Percentiles rank a stretch among this genome's conserved stretches.
Conservation (phyloP, 148 eudicot genomes). For the Chenopodium formosanum region DNA sequence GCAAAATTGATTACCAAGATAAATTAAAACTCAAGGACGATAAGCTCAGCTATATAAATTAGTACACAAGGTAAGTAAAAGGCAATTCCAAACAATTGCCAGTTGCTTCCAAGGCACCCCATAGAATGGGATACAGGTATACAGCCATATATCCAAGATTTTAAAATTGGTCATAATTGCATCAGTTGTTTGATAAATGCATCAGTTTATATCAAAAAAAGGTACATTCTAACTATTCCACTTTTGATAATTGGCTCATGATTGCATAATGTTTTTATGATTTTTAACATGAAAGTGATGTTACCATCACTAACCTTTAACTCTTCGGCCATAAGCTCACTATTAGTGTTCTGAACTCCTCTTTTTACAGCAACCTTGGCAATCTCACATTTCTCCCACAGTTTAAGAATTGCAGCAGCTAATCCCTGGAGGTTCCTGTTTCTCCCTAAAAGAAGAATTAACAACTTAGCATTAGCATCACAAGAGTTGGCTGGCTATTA, state of each 20-base stretch:
- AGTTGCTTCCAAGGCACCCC: background rate
- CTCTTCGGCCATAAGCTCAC: conserved; percentile 92
- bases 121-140: background rate
- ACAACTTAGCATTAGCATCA: conserved; percentile 6
- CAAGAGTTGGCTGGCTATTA: background rate
- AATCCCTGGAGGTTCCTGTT: conserved; percentile 86
- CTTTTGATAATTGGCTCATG: background rate
- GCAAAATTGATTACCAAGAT: conserved; percentile 27
- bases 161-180: too few species aligned
- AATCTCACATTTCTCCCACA: conserved; percentile 98
- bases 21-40: background rate
- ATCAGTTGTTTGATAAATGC: too few species aligned
- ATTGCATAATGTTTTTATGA: background rate
- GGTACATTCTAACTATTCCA: background rate
- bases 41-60: background rate
- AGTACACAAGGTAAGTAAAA: background rate
- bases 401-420: conserved; percentile 84
- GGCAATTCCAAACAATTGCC: background rate
- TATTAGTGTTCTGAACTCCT: conserved; percentile 87
- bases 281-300: background rate
- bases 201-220: background rate
- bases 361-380: conserved; percentile 90
- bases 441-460: conserved; percentile 57
- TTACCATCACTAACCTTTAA: conserved; percentile 60
- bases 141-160: conserved; percentile 8